phyloP scores from a whole-genome alignment of 495 filamentous ascomycete genomes.

The Penicillium samsonianum region DNA sequence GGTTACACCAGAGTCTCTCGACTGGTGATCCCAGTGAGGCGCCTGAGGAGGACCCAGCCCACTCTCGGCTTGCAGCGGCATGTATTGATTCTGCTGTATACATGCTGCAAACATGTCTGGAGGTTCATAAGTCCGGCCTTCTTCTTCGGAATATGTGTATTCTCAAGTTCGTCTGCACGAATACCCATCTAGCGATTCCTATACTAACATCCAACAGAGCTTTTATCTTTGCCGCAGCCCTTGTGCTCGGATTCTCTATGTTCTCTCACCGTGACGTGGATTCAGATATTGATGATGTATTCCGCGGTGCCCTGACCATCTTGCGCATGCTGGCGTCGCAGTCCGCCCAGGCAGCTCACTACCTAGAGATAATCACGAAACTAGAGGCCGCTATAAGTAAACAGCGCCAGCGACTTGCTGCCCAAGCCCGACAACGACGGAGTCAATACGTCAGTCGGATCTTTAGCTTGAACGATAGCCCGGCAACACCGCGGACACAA shows the following conservation, averaged over 20 bases:
- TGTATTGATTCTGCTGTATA: conserved; percentile 45
- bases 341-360: conserved; percentile 45
- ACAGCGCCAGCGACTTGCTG: conserved; percentile 35
- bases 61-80: conserved; percentile 36
- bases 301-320: conserved; percentile 33
- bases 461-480: conserved; percentile 33
- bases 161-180: conserved; percentile 29
- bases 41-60: conserved; percentile 34
- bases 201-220: conserved; percentile 31
- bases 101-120: conserved; percentile 45
- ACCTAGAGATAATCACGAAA: conserved; percentile 37
- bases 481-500: conserved; percentile 14
- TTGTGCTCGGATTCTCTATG: conserved; percentile 47
- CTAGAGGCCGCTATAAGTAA: conserved; percentile 36
- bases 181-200: not conserved
- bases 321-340: conserved; percentile 36
- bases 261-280: conserved; percentile 40
- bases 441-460: conserved; percentile 43
- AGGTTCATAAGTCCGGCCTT: conserved; percentile 35
- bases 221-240: conserved; percentile 43
- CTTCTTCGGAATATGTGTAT: conserved; percentile 43
- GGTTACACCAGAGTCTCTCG: conserved; percentile 31
- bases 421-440: conserved; percentile 32
- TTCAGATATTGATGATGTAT: conserved; percentile 34
- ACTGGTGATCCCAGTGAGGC: conserved; percentile 1